phyloP scores from a whole-genome alignment of 192 early-diverging fungal genomes.

The Polychytrium aggregatum region DNA sequence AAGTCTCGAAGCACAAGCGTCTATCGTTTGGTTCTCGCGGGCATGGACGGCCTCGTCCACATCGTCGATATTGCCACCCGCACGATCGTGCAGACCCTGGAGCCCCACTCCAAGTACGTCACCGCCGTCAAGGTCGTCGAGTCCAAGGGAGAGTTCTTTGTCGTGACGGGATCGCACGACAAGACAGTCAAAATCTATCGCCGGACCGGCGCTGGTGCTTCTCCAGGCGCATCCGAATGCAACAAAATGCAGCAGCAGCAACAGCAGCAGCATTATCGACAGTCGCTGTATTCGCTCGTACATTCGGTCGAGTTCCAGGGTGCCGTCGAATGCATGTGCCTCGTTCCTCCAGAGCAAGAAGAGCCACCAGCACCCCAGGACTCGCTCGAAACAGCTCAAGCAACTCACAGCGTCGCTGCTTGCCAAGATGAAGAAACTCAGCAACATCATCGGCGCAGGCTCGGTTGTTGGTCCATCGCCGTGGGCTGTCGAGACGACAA shows the following conservation, averaged over 20 bases:
- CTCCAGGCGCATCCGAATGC: not conserved
- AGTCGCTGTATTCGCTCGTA: too few species aligned
- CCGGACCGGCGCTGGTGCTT: constrained; percentile 1
- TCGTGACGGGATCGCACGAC: constrained; percentile 64
- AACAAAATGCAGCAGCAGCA: not conserved
- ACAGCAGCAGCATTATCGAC: not conserved
- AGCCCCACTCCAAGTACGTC: constrained; percentile 64
- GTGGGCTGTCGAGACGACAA: constrained; percentile 61
- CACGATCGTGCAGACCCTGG: constrained; percentile 37
- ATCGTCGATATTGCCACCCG: constrained; percentile 18
- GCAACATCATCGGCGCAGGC: too few species aligned
- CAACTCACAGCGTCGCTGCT: too few species aligned
- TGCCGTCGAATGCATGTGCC: constrained; percentile 57
- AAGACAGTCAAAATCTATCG: constrained; percentile 50
- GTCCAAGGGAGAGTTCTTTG: constrained; percentile 13
- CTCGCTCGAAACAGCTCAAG: too few species aligned
- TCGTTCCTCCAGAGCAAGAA: constrained; percentile 16
- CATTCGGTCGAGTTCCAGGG: constrained; percentile 40
- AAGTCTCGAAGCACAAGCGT: too few species aligned
- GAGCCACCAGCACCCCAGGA: constrained; percentile 2
- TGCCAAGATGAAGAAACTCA: too few species aligned
- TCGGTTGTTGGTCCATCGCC: constrained; percentile 29
- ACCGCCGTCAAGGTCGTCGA: constrained; percentile 45
- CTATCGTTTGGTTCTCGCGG: constrained; percentile 5
- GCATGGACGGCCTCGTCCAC: constrained; percentile 26